These are phyloP conservation scores for Hymenoscyphus scutula DNA, from an alignment of 2,329 filamentous ascomycete species.

Conservation along the genomic window DNA sequence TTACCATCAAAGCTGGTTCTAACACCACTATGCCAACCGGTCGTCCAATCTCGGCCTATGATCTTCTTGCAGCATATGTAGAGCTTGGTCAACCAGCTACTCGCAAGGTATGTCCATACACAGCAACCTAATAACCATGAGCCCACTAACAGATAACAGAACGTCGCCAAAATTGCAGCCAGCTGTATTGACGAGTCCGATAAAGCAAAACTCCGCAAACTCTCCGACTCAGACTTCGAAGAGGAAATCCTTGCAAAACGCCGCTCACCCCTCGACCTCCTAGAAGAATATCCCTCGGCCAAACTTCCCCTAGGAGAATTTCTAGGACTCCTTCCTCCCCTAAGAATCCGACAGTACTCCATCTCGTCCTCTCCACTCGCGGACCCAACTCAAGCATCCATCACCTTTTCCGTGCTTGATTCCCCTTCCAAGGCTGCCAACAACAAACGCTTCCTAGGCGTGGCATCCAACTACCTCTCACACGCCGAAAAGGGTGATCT, in stretches of 20 bases:
- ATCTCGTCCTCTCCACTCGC: slow-evolving; percentile 72
- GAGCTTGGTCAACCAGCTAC: slow-evolving; percentile 59
- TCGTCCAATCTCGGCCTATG: slow-evolving; percentile 49
- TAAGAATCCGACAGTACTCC: slow-evolving; percentile 77
- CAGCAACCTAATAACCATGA: too few relatives aligned
- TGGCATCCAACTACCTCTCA: slow-evolving; percentile 49
- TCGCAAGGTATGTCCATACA: slow-evolving; percentile 38
- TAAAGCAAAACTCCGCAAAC: slow-evolving; percentile 41
- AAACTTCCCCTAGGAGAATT: slow-evolving; percentile 64
- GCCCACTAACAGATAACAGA: slow-evolving; percentile 24
- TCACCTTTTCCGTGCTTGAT: slow-evolving; percentile 61
- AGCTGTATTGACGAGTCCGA: slow-evolving; percentile 44
- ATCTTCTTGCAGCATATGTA: slow-evolving; percentile 56
- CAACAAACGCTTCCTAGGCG: slow-evolving; percentile 46
- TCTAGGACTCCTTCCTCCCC: slow-evolving; percentile 69
- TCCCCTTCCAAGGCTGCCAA: slow-evolving; percentile 38
- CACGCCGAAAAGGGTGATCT: slow-evolving; percentile 40
- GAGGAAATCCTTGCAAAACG: slow-evolving; percentile 45
- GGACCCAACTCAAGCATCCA: slow-evolving; percentile 41
- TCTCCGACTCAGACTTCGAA: slow-evolving; percentile 37
- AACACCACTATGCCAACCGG: slow-evolving; percentile 44
- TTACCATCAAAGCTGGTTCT: slow-evolving; percentile 46
- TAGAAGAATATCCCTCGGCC: slow-evolving; percentile 61
- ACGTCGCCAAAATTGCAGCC: slow-evolving; percentile 49
- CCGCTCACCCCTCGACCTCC: slow-evolving; percentile 64